These are phyloP conservation scores for Rhizopogon sp. DNA, from an alignment of 768 basidiomycete genomes.

Conservation along the genomic window DNA sequence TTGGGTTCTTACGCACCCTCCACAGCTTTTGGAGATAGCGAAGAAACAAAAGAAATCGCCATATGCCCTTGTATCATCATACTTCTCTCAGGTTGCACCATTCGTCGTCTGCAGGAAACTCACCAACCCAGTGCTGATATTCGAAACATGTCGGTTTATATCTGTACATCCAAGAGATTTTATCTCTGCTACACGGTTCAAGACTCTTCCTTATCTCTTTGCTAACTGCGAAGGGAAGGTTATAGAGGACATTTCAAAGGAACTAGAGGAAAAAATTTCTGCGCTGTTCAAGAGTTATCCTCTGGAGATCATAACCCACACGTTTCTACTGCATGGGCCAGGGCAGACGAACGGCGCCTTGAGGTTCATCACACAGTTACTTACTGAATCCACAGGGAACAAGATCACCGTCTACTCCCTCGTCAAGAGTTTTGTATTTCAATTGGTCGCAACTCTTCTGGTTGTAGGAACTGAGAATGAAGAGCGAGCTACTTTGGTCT, in stretches of 20 bases:
- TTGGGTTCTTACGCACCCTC: constrained; percentile 1
- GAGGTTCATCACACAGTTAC: constrained; percentile 54
- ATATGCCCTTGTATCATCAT: constrained; percentile 66
- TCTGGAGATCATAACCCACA: constrained; percentile 57
- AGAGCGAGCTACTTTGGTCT: constrained; percentile 39
- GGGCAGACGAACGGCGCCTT: constrained; percentile 55
- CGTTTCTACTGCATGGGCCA: constrained; percentile 55
- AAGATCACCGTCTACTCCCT: constrained; percentile 42
- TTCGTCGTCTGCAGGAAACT: constrained; percentile 57
- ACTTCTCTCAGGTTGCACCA: constrained; percentile 61
- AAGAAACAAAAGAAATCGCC: constrained; percentile 55
- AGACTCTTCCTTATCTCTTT: constrained; percentile 68
- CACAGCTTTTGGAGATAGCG: constrained; percentile 54
- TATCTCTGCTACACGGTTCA: constrained; percentile 53
- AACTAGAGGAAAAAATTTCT: constrained; percentile 40
- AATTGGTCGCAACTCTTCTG: constrained; percentile 69
- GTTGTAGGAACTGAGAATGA: constrained; percentile 68
- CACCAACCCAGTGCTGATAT: constrained; percentile 52
- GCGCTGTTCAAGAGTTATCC: constrained; percentile 53
- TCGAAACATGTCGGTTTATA: constrained; percentile 68
- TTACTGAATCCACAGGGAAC: constrained; percentile 41
- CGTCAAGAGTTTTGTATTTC: constrained; percentile 63
- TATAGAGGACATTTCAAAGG: constrained; percentile 56
- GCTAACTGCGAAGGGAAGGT: constrained; percentile 53
- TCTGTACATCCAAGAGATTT: constrained; percentile 53